Base-by-base conservation (phyloP, 768 basidiomycete genomes). In the Nidularia pulvinata region DNA sequence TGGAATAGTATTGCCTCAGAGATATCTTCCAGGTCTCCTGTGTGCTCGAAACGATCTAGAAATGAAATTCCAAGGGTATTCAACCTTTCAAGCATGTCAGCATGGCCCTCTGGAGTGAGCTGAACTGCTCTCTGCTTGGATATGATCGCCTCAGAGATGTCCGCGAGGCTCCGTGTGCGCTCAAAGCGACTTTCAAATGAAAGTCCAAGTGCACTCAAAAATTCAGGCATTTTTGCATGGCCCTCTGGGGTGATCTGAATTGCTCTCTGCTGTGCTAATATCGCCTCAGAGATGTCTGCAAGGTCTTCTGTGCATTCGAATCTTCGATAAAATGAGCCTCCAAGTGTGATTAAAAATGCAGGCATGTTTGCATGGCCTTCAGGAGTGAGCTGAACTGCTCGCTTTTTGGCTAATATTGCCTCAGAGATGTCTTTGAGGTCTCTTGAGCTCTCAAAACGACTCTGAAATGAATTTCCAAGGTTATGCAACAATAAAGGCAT, bases 61-160 rank as follows among this genome's bases (percentile, higher is more conserved):
- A 67, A 52, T 1, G 53, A 60, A 48, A 33, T 48, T 1, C 60
- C 69, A 22, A 63, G 53, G 35, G 59, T 54, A 52, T 57, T 59
- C 1, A 70, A 46, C n/a, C 48, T 45, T 4, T 19, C 2, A 7
- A 63, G 50, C 22, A 54, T 58, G 45, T 36, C 47, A 30, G 50
- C 36, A 49, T 67, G 54, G 1, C 56, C 60, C 22, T 60, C 51
- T 19, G 62, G 55, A 33, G 57, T 56, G 25, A 66, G 46, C n/a
- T 58, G 47, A 16, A 69, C 53, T 14, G 59, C 50, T 33, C 56
- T 54, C 53, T 55, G 53, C 32, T 34, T 48, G 13, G 47, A 22
- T 19, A 19, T 19, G 45, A 74, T 54, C 13, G 61, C 59, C 43
- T 66, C 61, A 16, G 64, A 54, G 19, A 73, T 54, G 45, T 70